Percentiles rank a stretch among this genome's conserved stretches.
Conservation (phyloP, 768 basidiomycete genomes). For the Lactarius sp. region DNA sequence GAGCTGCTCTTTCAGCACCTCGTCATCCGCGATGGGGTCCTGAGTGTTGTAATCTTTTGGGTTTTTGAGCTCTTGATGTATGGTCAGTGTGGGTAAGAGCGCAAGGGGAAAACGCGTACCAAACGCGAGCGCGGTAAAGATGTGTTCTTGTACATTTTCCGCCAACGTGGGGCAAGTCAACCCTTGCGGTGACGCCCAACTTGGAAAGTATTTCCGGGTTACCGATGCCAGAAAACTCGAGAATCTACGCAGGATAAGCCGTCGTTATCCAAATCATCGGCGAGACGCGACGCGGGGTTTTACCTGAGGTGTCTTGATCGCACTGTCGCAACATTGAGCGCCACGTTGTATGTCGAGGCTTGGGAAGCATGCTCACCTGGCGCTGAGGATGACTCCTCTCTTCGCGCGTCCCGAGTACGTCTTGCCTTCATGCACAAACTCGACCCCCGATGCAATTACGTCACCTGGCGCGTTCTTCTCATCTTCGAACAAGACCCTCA, state of each 20-base stretch:
- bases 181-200: no score
- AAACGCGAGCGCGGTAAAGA: no score
- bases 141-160: no score
- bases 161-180: no score
- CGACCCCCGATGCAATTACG: constrained; percentile 35
- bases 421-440: constrained; percentile 31
- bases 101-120: no score
- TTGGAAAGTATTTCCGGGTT: constrained; percentile 30
- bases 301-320: constrained; percentile 37
- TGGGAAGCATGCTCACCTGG: constrained; percentile 32
- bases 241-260: constrained; percentile 37
- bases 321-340: constrained; percentile 22
- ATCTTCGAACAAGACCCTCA: constrained; percentile 19
- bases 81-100: no score
- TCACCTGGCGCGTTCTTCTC: constrained; percentile 11
- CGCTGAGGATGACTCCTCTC: constrained; percentile 42
- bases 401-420: constrained; percentile 33
- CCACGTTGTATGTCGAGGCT: not conserved
- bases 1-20: no score
- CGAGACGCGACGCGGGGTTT: not conserved
- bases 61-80: no score
- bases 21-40: no score
- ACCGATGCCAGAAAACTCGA: constrained; percentile 58
- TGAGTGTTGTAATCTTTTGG: no score
- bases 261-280: not conserved